Percentiles rank a stretch among this genome's conserved stretches.
Conservation (phyloP, 352 stramenopile species). For the Labyrinthula sp. region DNA sequence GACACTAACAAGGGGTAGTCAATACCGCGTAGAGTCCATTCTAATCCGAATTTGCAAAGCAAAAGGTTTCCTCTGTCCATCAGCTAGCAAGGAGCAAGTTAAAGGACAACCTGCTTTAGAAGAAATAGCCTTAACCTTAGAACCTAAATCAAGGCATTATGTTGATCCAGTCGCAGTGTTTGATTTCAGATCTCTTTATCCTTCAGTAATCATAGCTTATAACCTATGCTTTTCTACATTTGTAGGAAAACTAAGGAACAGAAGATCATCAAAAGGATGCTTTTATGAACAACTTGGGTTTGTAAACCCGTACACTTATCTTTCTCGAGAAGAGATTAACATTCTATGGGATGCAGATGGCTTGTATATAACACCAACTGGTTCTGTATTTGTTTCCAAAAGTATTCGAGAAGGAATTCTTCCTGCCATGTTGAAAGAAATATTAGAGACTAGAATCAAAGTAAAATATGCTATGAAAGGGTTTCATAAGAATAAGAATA, state of each 20-base stretch:
- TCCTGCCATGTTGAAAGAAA: conserved; percentile 82
- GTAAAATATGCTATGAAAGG: conserved; percentile 86
- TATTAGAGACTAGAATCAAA: conserved; percentile 82
- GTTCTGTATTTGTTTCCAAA: conserved; percentile 78
- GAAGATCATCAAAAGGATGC: not conserved
- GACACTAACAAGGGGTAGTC: conserved; percentile 63
- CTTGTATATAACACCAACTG: conserved; percentile 65
- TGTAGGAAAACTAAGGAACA: conserved; percentile 56
- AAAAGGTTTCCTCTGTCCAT: conserved; percentile 56
- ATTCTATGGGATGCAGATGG: not conserved
- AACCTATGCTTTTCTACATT: conserved; percentile 96
- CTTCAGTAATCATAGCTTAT: conserved; percentile 95
- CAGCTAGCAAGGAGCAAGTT: conserved; percentile 44
- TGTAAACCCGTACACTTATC: conserved; percentile 13
- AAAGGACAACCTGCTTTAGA: conserved; percentile 66
- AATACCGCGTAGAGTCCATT: conserved; percentile 71
- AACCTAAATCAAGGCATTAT: conserved; percentile 83
- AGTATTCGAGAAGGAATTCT: conserved; percentile 73
- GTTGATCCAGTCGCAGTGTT: conserved; percentile 87
- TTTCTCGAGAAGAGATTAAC: not conserved
- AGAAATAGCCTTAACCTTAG: conserved; percentile 71
- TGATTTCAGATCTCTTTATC: conserved; percentile 98
- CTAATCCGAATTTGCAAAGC: conserved; percentile 68
- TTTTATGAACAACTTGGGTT: conserved; percentile 20
- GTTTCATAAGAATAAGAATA: conserved; percentile 12